A percentile compares a stretch with the other conserved stretches of the same genome.
Evolutionary conservation across 306 rosid genomes (phyloP).

Genomic region (Vigna hirtella): DNA sequence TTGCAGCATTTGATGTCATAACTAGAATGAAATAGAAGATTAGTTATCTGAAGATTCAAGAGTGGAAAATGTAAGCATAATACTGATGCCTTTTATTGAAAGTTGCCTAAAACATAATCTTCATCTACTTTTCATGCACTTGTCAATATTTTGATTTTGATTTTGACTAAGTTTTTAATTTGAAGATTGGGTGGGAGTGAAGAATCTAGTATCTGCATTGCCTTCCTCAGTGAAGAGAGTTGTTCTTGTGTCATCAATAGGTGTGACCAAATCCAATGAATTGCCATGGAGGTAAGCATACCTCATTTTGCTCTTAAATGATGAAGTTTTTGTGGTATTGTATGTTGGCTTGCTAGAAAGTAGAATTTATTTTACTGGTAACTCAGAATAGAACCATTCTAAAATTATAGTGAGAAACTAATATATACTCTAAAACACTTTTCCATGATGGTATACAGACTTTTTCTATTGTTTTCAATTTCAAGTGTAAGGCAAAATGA

Average conservation of each 20-base stretch:
- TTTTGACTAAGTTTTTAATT: constrained; percentile 40
- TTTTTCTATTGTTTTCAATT: too few species aligned
- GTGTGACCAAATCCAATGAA: constrained; percentile 93
- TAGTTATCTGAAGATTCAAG: constrained; percentile 32
- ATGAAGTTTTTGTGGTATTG: constrained; percentile 6
- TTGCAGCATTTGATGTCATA: constrained; percentile 21
- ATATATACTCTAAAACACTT: too few species aligned
- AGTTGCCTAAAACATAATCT: neutral
- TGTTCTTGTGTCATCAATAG: constrained; percentile 93
- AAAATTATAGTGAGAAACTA: neutral
- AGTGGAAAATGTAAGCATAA: constrained; percentile 29
- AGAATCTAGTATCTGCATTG: constrained; percentile 78
- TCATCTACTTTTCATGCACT: constrained; percentile 1
- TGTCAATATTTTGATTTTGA: constrained; percentile 38
- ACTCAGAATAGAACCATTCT: neutral
- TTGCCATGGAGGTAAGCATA: constrained; percentile 92
- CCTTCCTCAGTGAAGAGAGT: constrained; percentile 82
- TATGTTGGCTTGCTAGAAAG: constrained; percentile 19
- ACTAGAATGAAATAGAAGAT: constrained; percentile 35
- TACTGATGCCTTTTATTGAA: constrained; percentile 6
- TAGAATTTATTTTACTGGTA: neutral
- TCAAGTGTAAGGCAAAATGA: too few species aligned
- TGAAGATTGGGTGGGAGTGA: constrained; percentile 98
- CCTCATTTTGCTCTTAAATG: constrained; percentile 37
- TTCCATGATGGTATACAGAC: too few species aligned